Evolutionary conservation across 768 basidiomycete species (phyloP), one percentile per base, ranked within the genome.

Genomic region (Mrakia gelida): DNA sequence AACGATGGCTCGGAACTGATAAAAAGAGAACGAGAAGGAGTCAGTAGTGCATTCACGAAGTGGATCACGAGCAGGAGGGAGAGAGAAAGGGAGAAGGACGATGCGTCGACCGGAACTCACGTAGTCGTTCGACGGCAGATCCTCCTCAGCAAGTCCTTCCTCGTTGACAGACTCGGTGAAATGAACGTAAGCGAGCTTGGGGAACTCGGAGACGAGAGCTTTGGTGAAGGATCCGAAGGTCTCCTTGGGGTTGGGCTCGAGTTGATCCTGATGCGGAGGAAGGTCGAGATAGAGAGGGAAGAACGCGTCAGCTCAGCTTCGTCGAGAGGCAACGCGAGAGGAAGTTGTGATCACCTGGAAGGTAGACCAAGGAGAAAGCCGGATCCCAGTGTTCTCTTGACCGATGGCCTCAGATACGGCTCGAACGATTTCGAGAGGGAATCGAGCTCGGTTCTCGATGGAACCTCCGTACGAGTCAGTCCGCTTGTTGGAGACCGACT

Each of bases 401-500:
- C 91, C 91, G 54, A 92, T 83, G 0, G 87, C 87, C 0, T 86
- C 82, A 5, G 84, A 85, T 0, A 91, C 84, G 1, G 88, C 89
- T 52, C 88, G 86, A 9, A 89, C 81, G 54, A 91, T 59, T 78
- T 90, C 89, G 9, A 90, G 83, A 0, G 83, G 81, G 82, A 92
- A 92, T 38, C 88, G 86, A 0, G 86, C 85, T 8, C 92, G 85
- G 76, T 88, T 88, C 82, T 90, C 88, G 34, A 91, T 84, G 67
- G 87, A 87, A 2, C 92, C 92, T 0, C 92, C 92, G 82, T 90
- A 93, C 62, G 87, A 84, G 81, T 92, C 91, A 7, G 87, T 88
- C 18, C 90, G 86, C 7, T 86, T 81, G 82, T 92, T 91, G 54
- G 85, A 85, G n/a, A 85, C 81, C 34, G 87, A 85, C 80, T 90